Evolutionary conservation across 2,329 filamentous ascomycete genomes (phyloP).

Genomic region (Teratosphaeriaceae sp.): DNA sequence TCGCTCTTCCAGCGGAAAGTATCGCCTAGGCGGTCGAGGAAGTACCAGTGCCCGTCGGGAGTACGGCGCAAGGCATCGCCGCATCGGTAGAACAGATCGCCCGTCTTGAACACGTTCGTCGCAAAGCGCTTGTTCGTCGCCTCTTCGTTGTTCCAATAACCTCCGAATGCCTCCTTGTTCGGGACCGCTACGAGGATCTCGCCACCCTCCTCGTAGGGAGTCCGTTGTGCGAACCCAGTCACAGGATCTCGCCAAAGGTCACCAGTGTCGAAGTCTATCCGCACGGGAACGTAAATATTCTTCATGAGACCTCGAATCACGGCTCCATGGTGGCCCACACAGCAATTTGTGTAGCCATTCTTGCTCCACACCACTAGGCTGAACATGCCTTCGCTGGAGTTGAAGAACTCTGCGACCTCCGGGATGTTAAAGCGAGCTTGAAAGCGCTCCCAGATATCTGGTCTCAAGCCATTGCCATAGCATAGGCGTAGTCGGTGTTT

Average conservation of each 20-base stretch:
- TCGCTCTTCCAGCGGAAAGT: constrained; percentile 44
- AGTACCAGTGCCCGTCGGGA: constrained; percentile 39
- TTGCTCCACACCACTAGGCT: constrained; percentile 32
- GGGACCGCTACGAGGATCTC: constrained; percentile 63
- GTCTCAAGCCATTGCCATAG: constrained; percentile 60
- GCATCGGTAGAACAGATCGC: constrained; percentile 40
- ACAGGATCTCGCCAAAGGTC: constrained; percentile 58
- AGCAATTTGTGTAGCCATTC: constrained; percentile 23
- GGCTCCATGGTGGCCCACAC: constrained; percentile 65
- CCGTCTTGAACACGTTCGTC: constrained; percentile 38
- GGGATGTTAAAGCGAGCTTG: constrained; percentile 56
- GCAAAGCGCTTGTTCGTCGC: constrained; percentile 55
- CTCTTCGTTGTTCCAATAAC: constrained; percentile 61
- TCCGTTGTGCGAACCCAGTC: constrained; percentile 60
- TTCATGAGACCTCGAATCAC: constrained; percentile 48
- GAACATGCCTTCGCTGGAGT: constrained; percentile 67
- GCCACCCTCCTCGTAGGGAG: constrained; percentile 60
- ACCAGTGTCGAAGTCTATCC: constrained; percentile 61
- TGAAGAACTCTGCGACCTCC: constrained; percentile 67
- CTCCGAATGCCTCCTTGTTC: constrained; percentile 53
- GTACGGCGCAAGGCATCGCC: constrained; percentile 39
- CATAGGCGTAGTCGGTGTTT: constrained; percentile 52
- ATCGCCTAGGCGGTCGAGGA: constrained; percentile 40
- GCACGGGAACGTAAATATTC: constrained; percentile 58
- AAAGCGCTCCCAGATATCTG: constrained; percentile 62